phyloP scores from a whole-genome alignment of 148 eudicot genomes.

The Bassia scoparia region DNA sequence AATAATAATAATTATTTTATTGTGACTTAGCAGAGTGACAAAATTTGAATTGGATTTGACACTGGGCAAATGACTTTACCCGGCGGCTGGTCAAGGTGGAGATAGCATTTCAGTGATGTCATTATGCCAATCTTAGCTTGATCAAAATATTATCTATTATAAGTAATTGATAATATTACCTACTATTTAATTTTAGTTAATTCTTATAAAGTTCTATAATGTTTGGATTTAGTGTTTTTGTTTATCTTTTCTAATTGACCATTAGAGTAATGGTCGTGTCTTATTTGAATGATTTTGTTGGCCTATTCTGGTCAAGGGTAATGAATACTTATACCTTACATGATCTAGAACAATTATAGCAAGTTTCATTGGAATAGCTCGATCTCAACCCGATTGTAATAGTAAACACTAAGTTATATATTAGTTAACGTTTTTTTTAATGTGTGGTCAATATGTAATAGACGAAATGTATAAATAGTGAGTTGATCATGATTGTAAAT shows the following conservation, averaged over 20 bases:
- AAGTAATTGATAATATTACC: neutral
- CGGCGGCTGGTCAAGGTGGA: constrained; percentile 36
- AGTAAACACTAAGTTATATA: neutral
- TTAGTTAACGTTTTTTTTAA: no score
- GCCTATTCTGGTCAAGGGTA: neutral
- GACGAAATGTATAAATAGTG: no score
- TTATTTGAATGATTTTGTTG: neutral
- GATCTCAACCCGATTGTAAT: neutral
- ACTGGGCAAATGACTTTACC: constrained; percentile 29
- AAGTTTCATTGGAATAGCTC: neutral
- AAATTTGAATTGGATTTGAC: constrained; percentile 7
- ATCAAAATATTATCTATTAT: neutral
- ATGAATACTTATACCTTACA: neutral
- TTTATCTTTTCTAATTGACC: neutral
- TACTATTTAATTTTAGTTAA: no score
- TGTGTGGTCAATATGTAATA: no score
- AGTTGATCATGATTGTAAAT: no score
- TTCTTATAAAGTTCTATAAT: no score
- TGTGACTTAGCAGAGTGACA: constrained; percentile 11
- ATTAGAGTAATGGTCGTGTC: neutral
- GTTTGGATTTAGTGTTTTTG: neutral
- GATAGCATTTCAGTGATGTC: constrained; percentile 13
- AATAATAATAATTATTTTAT: constrained; percentile 8
- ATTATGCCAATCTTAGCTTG: neutral
- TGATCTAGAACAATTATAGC: neutral